Evolutionary conservation across 371 early-diverging fungal genomes (phyloP), one percentile per base, ranked within the genome.

Genomic region (Apophysomyces sp.): DNA sequence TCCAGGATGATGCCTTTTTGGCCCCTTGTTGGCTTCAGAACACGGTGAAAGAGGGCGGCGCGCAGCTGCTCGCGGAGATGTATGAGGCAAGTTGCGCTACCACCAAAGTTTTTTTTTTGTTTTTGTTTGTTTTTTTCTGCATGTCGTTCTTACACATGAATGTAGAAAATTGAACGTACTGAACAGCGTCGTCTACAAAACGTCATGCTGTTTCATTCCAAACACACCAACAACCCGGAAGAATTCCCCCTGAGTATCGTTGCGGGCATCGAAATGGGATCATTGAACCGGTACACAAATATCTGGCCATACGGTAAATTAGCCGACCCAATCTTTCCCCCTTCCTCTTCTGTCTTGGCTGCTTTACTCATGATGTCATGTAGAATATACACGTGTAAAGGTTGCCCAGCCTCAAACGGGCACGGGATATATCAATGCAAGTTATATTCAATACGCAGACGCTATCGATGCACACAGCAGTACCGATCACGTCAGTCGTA

Each of bases 341-440:
- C 29, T 59, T 59, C 24, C 51, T 51, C 29, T 18, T 59, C 18
- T 58, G 28, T 28, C 5, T 52, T 15, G 36, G 18, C 67, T 78
- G 24, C 11, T 12, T 28, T 18, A 62, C 29, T 69, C 68, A 60
- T 59, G 32, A 67, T 1, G 55, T 60, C 52, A 52, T 61, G 57
- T 34, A 70, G 85, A 88, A 63, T 78, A 82, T 62, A 82, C 85
- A 53, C 71, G 89, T 59, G 77, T 83, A 40, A 78, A 72, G 68
- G 68, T 83, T 21, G n/a, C 30, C n/a, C 55, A 61, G 28, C 68
- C 52, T 31, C 63, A 18, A 71, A 66, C 21, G 56, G 66, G 11
- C 78, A 85, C 59, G 27, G 92, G 89, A 70, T 94, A 92, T 74
- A 94, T 94, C 76, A 96, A 97, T 68, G 94, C 94, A 32, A 73